phyloP scores from a whole-genome alignment of 2,329 filamentous ascomycete genomes.

The Ophioceras dolichostomum region DNA sequence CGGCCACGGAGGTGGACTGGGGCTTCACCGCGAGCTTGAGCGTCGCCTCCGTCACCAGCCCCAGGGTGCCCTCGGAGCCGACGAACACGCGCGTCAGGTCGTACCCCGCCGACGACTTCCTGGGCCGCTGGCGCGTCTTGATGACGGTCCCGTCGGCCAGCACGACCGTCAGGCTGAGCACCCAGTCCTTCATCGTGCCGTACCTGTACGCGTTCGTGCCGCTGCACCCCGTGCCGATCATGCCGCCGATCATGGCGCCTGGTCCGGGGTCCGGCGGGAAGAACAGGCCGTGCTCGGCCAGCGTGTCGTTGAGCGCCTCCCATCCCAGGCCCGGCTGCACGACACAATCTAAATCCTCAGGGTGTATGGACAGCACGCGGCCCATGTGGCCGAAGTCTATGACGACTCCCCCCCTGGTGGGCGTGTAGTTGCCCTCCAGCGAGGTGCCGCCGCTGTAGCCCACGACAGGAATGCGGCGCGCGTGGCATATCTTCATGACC shows the following conservation, averaged over 20 bases:
- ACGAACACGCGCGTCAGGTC: constrained; percentile 84
- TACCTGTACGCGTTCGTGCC: constrained; percentile 89
- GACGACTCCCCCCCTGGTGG: constrained; percentile 67
- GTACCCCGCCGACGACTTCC: constrained; percentile 86
- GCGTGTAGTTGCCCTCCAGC: constrained; percentile 78
- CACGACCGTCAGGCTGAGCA: constrained; percentile 74
- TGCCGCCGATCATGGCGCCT: constrained; percentile 84
- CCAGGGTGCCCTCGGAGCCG: constrained; percentile 73
- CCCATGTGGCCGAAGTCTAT: constrained; percentile 83
- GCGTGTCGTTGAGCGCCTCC: constrained; percentile 71
- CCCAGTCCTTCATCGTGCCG: constrained; percentile 93
- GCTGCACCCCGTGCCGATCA: constrained; percentile 62
- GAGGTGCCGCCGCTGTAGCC: constrained; percentile 82
- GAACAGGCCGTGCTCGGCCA: constrained; percentile 65
- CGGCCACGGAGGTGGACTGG: constrained; percentile 67
- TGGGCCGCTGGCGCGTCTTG: constrained; percentile 76
- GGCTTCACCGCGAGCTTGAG: constrained; percentile 78
- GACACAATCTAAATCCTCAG: constrained; percentile 63
- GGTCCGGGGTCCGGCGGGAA: constrained; percentile 89
- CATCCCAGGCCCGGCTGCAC: constrained; percentile 77
- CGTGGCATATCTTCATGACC: constrained; percentile 82
- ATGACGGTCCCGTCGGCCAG: constrained; percentile 83
- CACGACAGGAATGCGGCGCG: constrained; percentile 69
- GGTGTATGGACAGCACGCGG: constrained; percentile 64
- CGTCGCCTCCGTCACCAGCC: constrained; percentile 73